Conservation (phyloP, 2,329 filamentous ascomycete genomes). For the Hypoxylon sp. region DNA sequence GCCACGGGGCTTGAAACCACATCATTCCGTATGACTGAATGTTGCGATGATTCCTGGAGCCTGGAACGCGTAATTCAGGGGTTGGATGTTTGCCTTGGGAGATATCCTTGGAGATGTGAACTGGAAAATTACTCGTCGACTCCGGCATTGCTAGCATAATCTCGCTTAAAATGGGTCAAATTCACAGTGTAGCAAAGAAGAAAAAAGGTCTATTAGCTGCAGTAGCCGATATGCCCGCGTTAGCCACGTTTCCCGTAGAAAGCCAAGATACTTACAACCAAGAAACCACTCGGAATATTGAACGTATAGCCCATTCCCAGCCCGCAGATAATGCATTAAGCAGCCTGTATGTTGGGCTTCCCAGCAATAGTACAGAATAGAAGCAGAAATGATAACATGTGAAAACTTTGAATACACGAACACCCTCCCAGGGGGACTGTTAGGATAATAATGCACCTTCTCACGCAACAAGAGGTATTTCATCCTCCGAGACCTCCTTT, state of each 20-base stretch:
- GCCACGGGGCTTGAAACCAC: slow-evolving; percentile 21
- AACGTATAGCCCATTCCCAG: neutral
- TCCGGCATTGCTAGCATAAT: neutral
- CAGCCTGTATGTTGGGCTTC: neutral
- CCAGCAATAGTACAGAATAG: neutral
- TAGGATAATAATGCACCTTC: neutral
- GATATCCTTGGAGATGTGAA: neutral
- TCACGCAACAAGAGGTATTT: neutral
- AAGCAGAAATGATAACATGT: neutral
- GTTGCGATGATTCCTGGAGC: neutral
- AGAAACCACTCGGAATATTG: neutral
- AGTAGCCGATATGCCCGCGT: neutral
- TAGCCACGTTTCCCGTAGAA: neutral
- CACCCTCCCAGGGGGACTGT: neutral
- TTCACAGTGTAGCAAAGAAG: neutral
- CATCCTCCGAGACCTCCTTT: neutral
- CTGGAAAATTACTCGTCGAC: neutral
- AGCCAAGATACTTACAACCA: neutral
- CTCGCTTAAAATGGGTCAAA: neutral
- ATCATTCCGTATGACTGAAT: neutral
- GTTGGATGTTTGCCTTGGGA: neutral
- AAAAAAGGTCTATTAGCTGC: neutral
- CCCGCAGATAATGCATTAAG: neutral
- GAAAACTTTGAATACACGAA: neutral
- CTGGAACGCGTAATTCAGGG: neutral